Evolutionary conservation across 2,329 filamentous ascomycete genomes (phyloP).

Genomic region (Diplodia scrobiculata): DNA sequence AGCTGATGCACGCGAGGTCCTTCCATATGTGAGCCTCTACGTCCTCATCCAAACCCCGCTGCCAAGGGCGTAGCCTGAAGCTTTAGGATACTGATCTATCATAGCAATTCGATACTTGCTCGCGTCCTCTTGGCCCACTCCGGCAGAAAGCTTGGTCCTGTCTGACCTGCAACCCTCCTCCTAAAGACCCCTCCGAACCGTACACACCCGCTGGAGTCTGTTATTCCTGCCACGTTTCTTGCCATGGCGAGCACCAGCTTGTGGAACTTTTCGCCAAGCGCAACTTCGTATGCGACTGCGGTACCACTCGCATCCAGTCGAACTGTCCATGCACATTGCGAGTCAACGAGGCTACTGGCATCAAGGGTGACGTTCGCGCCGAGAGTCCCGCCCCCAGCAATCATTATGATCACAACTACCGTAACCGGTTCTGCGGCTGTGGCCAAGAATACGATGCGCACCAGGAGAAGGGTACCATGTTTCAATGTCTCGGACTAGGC

Average conservation of each 20-base stretch:
- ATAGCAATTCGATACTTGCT: slow-evolving; percentile 91
- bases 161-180: slow-evolving; percentile 86
- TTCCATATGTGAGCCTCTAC: slow-evolving; percentile 75
- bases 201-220: slow-evolving; percentile 81
- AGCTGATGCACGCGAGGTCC: slow-evolving; percentile 88
- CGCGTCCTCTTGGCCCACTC: slow-evolving; percentile 81
- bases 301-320: slow-evolving; percentile 74
- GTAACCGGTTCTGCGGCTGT: slow-evolving; percentile 89
- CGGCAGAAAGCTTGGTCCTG: slow-evolving; percentile 91
- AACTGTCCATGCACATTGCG: slow-evolving; percentile 76
- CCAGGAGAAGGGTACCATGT: slow-evolving; percentile 95
- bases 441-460: slow-evolving; percentile 83
- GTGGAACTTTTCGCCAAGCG: slow-evolving; percentile 96
- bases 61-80: slow-evolving; percentile 22
- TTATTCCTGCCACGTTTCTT: slow-evolving; percentile 95
- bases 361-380: slow-evolving; percentile 74
- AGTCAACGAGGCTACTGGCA: slow-evolving; percentile 69
- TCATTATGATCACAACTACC: slow-evolving; percentile 94
- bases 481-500: slow-evolving; percentile 87
- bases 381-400: slow-evolving; percentile 73
- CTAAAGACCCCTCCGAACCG: slow-evolving; percentile 61
- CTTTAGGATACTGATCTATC: slow-evolving; percentile 31
- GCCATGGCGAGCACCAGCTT: slow-evolving; percentile 90
- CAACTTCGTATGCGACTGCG: slow-evolving; percentile 95
- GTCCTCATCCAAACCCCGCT: not conserved